Evolutionary conservation across 257 asterid species (phyloP).

Genomic region (Fraxinus quadrangulata): DNA sequence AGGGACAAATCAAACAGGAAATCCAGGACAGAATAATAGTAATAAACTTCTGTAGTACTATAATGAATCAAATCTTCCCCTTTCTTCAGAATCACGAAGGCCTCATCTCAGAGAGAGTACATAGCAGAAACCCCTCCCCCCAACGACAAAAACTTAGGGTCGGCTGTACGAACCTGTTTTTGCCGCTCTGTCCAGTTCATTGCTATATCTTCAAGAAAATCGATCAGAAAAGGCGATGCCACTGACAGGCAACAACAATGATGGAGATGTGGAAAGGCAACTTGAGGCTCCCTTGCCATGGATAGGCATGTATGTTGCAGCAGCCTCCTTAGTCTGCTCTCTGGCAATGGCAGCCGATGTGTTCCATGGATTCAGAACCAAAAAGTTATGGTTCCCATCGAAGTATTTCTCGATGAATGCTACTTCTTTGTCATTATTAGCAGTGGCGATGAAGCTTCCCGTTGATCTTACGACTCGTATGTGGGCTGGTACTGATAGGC

Average conservation of each 20-base stretch:
- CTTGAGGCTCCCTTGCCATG: constrained; percentile 42
- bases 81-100: neutral
- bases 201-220: neutral
- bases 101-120: neutral
- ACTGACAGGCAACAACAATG: neutral
- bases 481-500: constrained; percentile 36
- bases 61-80: neutral
- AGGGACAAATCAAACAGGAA: too few species aligned
- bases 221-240: constrained; percentile 14
- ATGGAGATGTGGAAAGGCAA: neutral
- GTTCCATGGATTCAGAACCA: constrained; percentile 28
- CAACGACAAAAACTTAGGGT: too few species aligned
- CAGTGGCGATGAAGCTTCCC: constrained; percentile 44
- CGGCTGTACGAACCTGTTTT: neutral
- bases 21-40: too few species aligned
- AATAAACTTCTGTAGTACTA: too few species aligned
- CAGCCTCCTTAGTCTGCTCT: constrained; percentile 37
- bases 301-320: constrained; percentile 43
- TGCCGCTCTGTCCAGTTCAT: neutral
- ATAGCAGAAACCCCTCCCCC: too few species aligned
- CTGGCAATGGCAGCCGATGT: constrained; percentile 45
- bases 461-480: constrained; percentile 41
- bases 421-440: constrained; percentile 33
- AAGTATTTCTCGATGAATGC: constrained; percentile 42
- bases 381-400: constrained; percentile 42